These are phyloP conservation scores for Myriosclerotinia curreyana DNA, from an alignment of 2,329 filamentous ascomycete genomes.

Conservation along the genomic window DNA sequence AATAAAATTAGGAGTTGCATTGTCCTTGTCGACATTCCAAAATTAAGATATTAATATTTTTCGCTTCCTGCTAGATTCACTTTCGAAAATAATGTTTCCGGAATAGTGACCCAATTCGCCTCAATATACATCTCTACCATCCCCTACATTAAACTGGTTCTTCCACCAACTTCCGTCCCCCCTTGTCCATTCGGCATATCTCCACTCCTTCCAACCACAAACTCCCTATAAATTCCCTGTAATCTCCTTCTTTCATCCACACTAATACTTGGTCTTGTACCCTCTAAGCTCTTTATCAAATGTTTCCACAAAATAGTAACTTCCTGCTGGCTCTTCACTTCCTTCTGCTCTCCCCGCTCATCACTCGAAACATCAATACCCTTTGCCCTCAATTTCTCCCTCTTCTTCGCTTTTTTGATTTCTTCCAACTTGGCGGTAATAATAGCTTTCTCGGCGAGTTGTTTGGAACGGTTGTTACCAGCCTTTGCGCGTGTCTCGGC, in stretches of 20 bases:
- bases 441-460: conserved; percentile 70
- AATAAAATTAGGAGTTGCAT: too few species aligned
- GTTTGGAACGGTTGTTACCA: conserved; percentile 51
- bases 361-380: conserved; percentile 30
- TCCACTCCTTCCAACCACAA: conserved; percentile 86
- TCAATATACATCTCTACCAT: not conserved
- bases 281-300: conserved; percentile 70
- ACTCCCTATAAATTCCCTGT: conserved; percentile 83
- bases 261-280: conserved; percentile 80
- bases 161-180: conserved; percentile 84
- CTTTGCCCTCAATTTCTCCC: conserved; percentile 32
- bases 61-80: not conserved
- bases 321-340: conserved; percentile 55
- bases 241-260: conserved; percentile 71
- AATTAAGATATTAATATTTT: not conserved
- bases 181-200: conserved; percentile 95
- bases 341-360: conserved; percentile 39
- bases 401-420: conserved; percentile 66
- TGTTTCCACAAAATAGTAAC: conserved; percentile 84
- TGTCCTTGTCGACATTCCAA: not conserved
- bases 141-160: conserved; percentile 78
- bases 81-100: not conserved
- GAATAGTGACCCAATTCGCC: not conserved
- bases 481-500: conserved; percentile 42
- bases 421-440: conserved; percentile 79